phyloP scores from a whole-genome alignment of 805 yeast species.

The Yamadazyma scolyti region DNA sequence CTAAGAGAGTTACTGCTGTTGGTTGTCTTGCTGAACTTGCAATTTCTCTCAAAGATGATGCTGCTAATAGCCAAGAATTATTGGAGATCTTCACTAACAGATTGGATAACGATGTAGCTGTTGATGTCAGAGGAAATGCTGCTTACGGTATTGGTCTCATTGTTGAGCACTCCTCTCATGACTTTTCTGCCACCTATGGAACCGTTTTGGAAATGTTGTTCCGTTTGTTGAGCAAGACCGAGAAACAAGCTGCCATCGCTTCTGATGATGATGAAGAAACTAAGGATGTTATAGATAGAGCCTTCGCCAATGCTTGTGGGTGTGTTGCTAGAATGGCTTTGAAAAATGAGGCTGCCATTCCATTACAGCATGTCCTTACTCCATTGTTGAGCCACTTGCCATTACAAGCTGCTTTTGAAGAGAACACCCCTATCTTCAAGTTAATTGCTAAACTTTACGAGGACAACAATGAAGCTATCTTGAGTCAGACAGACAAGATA shows the following conservation, averaged over 20 bases:
- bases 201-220: conserved; percentile 70
- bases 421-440: conserved; percentile 85
- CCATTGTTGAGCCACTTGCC: conserved; percentile 83
- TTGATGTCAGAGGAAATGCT: conserved; percentile 90
- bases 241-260: conserved; percentile 48
- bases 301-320: conserved; percentile 93
- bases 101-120: conserved; percentile 68
- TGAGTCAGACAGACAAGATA: conserved; percentile 55
- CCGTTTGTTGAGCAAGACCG: conserved; percentile 71
- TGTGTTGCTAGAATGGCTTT: conserved; percentile 91
- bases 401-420: conserved; percentile 83
- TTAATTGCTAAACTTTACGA: conserved; percentile 71
- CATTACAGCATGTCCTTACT: conserved; percentile 65
- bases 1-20: conserved; percentile 77
- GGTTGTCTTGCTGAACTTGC: conserved; percentile 92
- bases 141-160: conserved; percentile 93
- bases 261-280: conserved; percentile 59
- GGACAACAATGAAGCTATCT: conserved; percentile 52
- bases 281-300: conserved; percentile 73
- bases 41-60: conserved; percentile 61
- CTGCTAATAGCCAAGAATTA: conserved; percentile 68
- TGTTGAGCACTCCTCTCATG: conserved; percentile 51
- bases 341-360: conserved; percentile 68
- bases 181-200: conserved; percentile 61
- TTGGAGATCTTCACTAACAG: conserved; percentile 66